Evolutionary conservation across 2,329 filamentous ascomycete species (phyloP).

Genomic region (Mycosphaerella sp.): DNA sequence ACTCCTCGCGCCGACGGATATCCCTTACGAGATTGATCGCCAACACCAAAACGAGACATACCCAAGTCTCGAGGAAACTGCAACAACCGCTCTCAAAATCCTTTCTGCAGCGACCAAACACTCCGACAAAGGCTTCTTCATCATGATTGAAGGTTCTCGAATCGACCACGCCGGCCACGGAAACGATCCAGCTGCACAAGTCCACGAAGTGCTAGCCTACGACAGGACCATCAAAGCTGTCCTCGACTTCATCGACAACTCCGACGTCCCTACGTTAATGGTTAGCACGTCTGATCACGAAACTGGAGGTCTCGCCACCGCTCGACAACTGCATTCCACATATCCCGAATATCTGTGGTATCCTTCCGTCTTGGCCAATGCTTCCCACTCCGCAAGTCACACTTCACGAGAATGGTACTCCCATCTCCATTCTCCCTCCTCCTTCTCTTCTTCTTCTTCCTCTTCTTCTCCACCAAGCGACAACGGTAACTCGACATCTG

Average conservation of each 20-base stretch:
- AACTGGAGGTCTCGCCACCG: constrained; percentile 80
- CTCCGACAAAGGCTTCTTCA: constrained; percentile 88
- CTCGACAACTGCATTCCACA: constrained; percentile 59
- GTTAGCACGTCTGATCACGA: constrained; percentile 94
- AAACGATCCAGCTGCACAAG: constrained; percentile 51
- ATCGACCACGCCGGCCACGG: constrained; percentile 85
- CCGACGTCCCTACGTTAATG: constrained; percentile 67
- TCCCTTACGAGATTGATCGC: constrained; percentile 92
- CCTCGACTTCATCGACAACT: constrained; percentile 73
- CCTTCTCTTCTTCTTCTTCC: no score
- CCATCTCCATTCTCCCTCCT: constrained; percentile 45
- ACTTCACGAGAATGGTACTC: constrained; percentile 57
- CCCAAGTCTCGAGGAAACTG: constrained; percentile 88
- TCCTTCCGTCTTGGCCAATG: constrained; percentile 72
- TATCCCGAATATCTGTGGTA: constrained; percentile 75
- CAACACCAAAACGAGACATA: constrained; percentile 71
- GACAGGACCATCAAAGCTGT: constrained; percentile 80
- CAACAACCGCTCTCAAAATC: constrained; percentile 69
- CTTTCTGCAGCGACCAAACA: constrained; percentile 75
- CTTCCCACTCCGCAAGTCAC: constrained; percentile 66
- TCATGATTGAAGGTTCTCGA: constrained; percentile 95
- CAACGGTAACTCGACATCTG: no score
- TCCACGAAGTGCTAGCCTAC: constrained; percentile 88
- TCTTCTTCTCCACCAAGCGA: no score
- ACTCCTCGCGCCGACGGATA: constrained; percentile 72